Conservation (phyloP, 257 asterid genomes). For the Solanum chaucha region DNA sequence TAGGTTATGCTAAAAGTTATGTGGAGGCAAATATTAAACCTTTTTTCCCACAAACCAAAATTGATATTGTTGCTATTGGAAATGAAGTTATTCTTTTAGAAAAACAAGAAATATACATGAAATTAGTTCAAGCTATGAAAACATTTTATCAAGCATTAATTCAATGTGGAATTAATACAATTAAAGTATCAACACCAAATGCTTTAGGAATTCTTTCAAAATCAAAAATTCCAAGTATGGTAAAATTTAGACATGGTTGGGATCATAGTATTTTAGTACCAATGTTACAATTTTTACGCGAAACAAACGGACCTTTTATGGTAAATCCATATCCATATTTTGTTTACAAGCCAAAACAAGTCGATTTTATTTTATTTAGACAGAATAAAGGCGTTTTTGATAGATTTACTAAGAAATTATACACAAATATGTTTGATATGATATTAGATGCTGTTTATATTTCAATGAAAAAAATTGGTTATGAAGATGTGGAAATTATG, state of each 20-base stretch:
- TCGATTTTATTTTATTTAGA: slow-evolving; percentile 37
- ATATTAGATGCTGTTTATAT: slow-evolving; percentile 45
- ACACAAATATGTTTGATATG: slow-evolving; percentile 54
- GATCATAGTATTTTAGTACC: slow-evolving; percentile 57
- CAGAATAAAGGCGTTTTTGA: slow-evolving; percentile 28
- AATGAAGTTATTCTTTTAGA: slow-evolving; percentile 93
- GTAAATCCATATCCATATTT: slow-evolving; percentile 91
- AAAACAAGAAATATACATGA: slow-evolving; percentile 43
- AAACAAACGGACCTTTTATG: slow-evolving; percentile 66
- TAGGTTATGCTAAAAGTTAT: slow-evolving; percentile 36
- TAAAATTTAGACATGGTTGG: slow-evolving; percentile 68
- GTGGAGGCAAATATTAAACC: slow-evolving; percentile 45
- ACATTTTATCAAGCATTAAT: slow-evolving; percentile 43
- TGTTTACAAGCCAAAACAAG: slow-evolving; percentile 36
- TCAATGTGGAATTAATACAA: slow-evolving; percentile 16
- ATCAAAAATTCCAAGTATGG: slow-evolving; percentile 44
- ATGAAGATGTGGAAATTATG: slow-evolving; percentile 56
- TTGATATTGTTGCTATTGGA: slow-evolving; percentile 65
- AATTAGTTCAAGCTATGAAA: slow-evolving; percentile 63
- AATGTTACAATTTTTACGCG: slow-evolving; percentile 45
- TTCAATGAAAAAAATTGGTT: slow-evolving; percentile 71
- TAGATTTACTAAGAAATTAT: slow-evolving; percentile 18
- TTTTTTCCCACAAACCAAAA: slow-evolving; percentile 45
- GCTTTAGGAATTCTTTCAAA: slow-evolving; percentile 61
- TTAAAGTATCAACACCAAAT: slow-evolving; percentile 71